Base-by-base conservation (phyloP, 352 stramenopile species). In the Pythium sp. region DNA sequence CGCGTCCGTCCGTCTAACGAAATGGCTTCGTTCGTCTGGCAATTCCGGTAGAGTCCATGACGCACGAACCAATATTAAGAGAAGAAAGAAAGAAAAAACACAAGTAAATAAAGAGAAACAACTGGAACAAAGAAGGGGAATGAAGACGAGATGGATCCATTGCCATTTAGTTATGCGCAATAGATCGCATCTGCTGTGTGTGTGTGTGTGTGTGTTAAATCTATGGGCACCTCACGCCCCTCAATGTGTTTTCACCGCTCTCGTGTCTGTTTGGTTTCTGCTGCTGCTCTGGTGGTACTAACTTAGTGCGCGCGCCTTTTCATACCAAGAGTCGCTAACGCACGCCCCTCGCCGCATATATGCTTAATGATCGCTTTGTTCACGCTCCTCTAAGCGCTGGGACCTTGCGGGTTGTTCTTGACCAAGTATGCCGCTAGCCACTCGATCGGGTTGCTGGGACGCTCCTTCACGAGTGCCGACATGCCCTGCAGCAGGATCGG, bases 401-500 rank as follows among this genome's bases (percentile, higher is more conserved):
- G 71, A 18, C 84, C 77, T 69, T 99, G 92, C 49, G 97, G 97
- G 86, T 99, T 98, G 81, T 99, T 89, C 78, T 97, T 97, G 68
- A 99, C 86, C 67, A 99, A 85, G 76, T 99, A 99, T 43, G 80
- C 80, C 8, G 96, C 97, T 68, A 99, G 84, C 90, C 93, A 99
- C 81, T 99, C 95, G 58, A 99, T 93, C 41, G 97, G 97, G 80
- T 99, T 99, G 5, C 90, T 70, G 41, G 96, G 96, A 67, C 97
- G 94, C 84, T 99, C 97, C 77, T 99, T 99, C 57, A 99, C 97
- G 30, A 99, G 83, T 66, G 97, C 92, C 38, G 93, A 98, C 97
- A 99, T 99, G 64, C 97, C 97, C 73, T 99, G 96, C 54, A 99
- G 81, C 58, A 99, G 75, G 78, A 99, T 98, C n/a, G 97, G 97